phyloP scores from a whole-genome alignment of 2,329 filamentous ascomycete genomes.

The Tolypocladium guangdongense region DNA sequence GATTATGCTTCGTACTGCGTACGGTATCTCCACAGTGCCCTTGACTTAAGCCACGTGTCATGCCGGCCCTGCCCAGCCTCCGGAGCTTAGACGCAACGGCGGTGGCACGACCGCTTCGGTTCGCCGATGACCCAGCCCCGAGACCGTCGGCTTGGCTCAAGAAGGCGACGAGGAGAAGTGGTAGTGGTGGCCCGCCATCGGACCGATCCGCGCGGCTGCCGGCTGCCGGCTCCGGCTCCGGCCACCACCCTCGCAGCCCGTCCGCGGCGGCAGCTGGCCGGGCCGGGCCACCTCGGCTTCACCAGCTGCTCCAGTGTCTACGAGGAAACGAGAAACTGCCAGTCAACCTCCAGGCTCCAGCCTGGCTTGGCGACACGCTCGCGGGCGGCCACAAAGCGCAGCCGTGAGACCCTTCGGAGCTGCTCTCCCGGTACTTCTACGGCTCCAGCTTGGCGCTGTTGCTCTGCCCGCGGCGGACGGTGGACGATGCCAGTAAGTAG shows the following conservation, averaged over 20 bases:
- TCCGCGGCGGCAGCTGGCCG: not conserved
- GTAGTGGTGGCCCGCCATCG: not conserved
- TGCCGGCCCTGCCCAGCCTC: too few relatives aligned
- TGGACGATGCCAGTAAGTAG: conserved; percentile 21
- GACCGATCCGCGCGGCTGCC: not conserved
- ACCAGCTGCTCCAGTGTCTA: conserved; percentile 31
- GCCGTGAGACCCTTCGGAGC: not conserved
- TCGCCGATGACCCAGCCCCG: not conserved
- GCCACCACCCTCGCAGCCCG: conserved; percentile 1
- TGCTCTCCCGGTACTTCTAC: conserved; percentile 10
- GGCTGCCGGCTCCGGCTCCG: not conserved
- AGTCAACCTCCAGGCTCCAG: conserved; percentile 19
- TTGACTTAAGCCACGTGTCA: too few relatives aligned
- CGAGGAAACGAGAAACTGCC: conserved; percentile 28
- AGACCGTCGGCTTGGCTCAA: not conserved
- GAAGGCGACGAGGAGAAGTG: not conserved
- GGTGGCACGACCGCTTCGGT: too few relatives aligned
- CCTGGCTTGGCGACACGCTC: conserved; percentile 1
- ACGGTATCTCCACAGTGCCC: too few relatives aligned
- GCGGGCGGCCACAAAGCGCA: not conserved
- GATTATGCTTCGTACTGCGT: too few relatives aligned
- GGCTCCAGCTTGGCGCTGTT: conserved; percentile 20
- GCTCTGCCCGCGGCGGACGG: conserved; percentile 14
- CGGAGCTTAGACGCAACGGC: too few relatives aligned
- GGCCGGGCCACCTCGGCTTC: conserved; percentile 31